Conservation (phyloP, 306 rosid genomes). For the Corylus americana region DNA sequence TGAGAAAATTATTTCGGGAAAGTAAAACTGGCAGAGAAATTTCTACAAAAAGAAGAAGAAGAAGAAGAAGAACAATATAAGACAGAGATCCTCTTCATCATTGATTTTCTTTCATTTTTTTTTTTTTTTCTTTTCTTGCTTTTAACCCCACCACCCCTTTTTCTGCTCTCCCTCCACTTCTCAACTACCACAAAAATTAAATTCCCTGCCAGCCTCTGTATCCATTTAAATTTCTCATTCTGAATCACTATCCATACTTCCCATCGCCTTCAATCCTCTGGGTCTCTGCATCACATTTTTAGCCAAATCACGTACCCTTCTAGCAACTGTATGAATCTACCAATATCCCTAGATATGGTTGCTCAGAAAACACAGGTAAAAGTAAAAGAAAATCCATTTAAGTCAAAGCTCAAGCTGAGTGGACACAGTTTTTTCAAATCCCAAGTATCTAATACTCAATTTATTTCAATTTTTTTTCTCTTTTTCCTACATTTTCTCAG, state of each 20-base stretch:
- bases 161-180: conserved; percentile 6
- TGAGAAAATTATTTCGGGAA: background rate
- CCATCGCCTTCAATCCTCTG: conserved; percentile 67
- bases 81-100: background rate
- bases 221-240: conserved; percentile 31
- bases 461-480: background rate
- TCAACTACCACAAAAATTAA: background rate
- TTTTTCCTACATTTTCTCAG: too few relatives aligned
- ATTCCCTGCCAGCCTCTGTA: background rate
- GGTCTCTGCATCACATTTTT: conserved; percentile 47
- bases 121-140: background rate
- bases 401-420: background rate
- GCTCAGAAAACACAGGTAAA: background rate
- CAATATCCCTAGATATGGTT: background rate
- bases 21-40: background rate
- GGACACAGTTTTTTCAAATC: background rate
- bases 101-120: background rate
- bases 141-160: background rate
- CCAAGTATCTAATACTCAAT: background rate
- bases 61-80: too few relatives aligned
- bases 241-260: conserved; percentile 57
- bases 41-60: background rate
- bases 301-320: conserved; percentile 2
- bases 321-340: background rate
- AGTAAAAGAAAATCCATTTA: background rate